Evolutionary conservation across 73 alveolate genomes (phyloP).

Genomic region (Paramecium pentaurelia): DNA sequence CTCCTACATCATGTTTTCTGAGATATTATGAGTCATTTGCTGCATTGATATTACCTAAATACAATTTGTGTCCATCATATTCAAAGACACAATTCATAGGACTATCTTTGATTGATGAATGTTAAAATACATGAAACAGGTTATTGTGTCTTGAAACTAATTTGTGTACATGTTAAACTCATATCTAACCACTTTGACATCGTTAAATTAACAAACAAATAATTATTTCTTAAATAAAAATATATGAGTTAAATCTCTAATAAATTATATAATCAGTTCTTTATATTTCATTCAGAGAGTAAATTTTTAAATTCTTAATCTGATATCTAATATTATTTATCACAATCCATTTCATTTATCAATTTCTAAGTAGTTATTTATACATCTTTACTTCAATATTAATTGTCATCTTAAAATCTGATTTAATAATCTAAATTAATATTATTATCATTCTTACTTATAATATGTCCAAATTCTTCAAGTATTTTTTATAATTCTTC

Average conservation of each 20-base stretch:
- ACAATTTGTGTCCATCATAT: neutral
- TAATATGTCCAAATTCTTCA: conserved; percentile 80
- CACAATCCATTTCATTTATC: conserved; percentile 80
- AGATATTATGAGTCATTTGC: neutral
- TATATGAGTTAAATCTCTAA: neutral
- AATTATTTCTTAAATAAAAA: neutral
- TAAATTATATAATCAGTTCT: neutral
- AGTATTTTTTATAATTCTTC: conserved; percentile 72
- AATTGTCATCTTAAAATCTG: conserved; percentile 84
- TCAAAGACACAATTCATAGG: neutral
- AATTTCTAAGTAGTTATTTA: conserved; percentile 18
- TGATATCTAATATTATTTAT: conserved; percentile 84
- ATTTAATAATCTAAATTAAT: conserved; percentile 71
- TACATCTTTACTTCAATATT: conserved; percentile 71
- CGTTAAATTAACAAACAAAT: conserved; percentile 47
- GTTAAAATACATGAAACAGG: neutral
- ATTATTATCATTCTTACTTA: conserved; percentile 73
- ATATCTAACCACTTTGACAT: conserved; percentile 38
- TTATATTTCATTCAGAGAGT: conserved; percentile 13
- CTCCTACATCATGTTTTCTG: neutral
- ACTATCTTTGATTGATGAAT: neutral
- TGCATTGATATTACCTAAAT: neutral
- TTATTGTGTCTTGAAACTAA: neutral
- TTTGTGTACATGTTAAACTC: neutral
- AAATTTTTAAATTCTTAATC: conserved; percentile 75